phyloP scores from a whole-genome alignment of 2,329 filamentous ascomycete species.

The Sporothrix pallida region DNA sequence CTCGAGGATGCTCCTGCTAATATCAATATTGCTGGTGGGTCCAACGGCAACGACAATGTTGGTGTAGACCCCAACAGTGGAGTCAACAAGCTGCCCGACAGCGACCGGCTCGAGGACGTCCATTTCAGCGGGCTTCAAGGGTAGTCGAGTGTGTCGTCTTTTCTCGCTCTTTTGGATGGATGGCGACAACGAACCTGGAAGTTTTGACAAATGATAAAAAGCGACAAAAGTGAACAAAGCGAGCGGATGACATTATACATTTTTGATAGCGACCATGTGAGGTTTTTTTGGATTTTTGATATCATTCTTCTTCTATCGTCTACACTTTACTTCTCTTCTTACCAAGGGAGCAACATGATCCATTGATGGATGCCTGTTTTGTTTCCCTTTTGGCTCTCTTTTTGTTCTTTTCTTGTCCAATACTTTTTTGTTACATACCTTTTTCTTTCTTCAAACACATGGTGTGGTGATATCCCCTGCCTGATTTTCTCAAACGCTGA shows the following conservation, averaged over 20 bases:
- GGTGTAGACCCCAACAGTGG: background rate
- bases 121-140: slow-evolving; percentile 31
- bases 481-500: background rate
- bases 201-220: background rate
- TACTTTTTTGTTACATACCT: background rate
- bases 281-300: background rate
- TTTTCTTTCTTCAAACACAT: background rate
- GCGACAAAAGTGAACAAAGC: slow-evolving; percentile 1
- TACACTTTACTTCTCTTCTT: no score
- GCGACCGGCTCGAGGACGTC: slow-evolving; percentile 38
- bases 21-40: background rate
- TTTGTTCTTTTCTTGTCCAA: background rate
- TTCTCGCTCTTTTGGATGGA: background rate
- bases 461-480: background rate
- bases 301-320: no score
- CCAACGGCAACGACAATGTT: background rate
- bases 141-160: background rate
- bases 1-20: background rate
- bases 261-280: slow-evolving; percentile 4
- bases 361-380: background rate
- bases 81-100: slow-evolving; percentile 29
- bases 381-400: background rate
- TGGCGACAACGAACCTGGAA: background rate
- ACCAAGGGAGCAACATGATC: background rate
- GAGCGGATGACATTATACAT: slow-evolving; percentile 17